Conservation (phyloP, 208 protist species). For the Trypanosomatidae sp. region DNA sequence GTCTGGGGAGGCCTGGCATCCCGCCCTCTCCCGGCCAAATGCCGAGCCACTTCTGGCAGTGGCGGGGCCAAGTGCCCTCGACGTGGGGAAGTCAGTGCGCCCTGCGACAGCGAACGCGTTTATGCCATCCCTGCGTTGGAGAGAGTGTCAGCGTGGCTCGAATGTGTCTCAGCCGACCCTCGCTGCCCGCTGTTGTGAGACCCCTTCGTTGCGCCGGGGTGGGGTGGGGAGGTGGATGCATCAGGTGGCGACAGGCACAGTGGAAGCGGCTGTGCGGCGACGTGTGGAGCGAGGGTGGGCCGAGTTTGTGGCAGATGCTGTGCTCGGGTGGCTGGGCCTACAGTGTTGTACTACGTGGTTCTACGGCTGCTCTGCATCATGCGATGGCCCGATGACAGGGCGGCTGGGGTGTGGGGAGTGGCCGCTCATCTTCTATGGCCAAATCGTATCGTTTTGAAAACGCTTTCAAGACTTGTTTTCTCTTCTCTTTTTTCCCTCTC, state of each 20-base stretch:
- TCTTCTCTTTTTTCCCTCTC: too few species aligned
- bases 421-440: background rate
- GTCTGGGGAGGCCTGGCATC: too few species aligned
- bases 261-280: background rate
- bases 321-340: background rate
- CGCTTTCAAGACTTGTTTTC: background rate
- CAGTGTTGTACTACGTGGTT: background rate
- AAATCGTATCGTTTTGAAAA: background rate
- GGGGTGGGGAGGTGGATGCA: too few species aligned
- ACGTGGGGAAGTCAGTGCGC: too few species aligned
- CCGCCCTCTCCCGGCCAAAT: too few species aligned
- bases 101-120: too few species aligned
- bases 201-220: background rate
- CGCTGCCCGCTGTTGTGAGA: background rate
- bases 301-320: background rate
- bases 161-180: too few species aligned
- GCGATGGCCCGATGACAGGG: background rate
- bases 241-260: too few species aligned
- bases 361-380: background rate
- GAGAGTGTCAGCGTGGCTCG: too few species aligned
- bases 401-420: background rate
- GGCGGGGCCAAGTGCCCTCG: too few species aligned
- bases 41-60: too few species aligned
- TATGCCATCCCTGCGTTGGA: too few species aligned
- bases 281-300: background rate